Conservation (phyloP, 768 basidiomycete genomes). For the Kwoniella sp. region DNA sequence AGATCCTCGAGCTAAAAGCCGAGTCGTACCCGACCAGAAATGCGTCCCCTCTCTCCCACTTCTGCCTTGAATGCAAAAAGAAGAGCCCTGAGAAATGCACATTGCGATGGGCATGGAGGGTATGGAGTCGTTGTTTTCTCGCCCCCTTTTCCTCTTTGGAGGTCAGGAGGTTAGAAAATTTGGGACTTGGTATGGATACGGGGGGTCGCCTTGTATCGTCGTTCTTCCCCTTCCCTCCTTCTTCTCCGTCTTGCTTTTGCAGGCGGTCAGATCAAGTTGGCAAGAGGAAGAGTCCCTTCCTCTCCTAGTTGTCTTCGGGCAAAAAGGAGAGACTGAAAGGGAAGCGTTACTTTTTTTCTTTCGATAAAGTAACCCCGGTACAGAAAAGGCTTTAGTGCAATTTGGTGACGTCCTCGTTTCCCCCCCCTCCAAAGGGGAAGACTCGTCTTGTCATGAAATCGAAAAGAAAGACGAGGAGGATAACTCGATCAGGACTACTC, state of each 20-base stretch:
- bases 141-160: background rate
- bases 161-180: background rate
- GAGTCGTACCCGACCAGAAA: conserved; percentile 56
- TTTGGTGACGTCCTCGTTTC: conserved; percentile 53
- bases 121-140: conserved; percentile 17
- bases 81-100: conserved; percentile 38
- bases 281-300: conserved; percentile 18
- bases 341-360: conserved; percentile 20
- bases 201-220: conserved; percentile 50
- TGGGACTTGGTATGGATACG: conserved; percentile 54
- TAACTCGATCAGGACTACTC: conserved; percentile 58
- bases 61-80: background rate
- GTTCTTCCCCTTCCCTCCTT: conserved; percentile 10
- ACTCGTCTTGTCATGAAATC: conserved; percentile 6
- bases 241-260: too few relatives aligned
- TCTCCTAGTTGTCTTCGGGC: background rate
- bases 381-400: conserved; percentile 56
- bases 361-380: conserved; percentile 32
- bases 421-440: conserved; percentile 5
- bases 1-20: conserved; percentile 45
- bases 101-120: conserved; percentile 40
- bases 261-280: too few relatives aligned
- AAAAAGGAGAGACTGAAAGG: background rate
- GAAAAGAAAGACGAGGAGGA: conserved; percentile 24
- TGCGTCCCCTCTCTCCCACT: conserved; percentile 38